phyloP scores from a whole-genome alignment of 208 protist species.

The Perkinsela sp. region DNA sequence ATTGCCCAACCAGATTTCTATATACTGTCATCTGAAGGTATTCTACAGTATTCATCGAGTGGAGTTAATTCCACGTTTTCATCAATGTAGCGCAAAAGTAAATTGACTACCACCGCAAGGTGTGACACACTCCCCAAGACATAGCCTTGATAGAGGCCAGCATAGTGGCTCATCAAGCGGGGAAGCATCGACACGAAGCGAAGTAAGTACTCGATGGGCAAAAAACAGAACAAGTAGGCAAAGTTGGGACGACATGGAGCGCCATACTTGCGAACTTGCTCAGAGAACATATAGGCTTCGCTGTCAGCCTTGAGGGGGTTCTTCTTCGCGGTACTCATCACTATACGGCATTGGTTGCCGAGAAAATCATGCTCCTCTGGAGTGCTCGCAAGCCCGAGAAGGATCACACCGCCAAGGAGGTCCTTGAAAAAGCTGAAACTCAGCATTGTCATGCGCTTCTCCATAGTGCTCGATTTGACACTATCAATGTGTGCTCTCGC shows the following conservation, averaged over 20 bases:
- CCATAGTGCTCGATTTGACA: not conserved
- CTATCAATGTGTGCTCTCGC: not conserved
- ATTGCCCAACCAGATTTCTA: too few relatives aligned
- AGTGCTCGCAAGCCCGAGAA: not conserved
- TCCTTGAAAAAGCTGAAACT: not conserved
- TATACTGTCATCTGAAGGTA: too few relatives aligned
- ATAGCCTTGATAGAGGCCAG: not conserved
- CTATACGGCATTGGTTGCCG: not conserved
- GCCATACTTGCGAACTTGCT: not conserved
- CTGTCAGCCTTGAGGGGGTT: not conserved
- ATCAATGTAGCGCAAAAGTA: not conserved
- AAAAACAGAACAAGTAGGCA: not conserved
- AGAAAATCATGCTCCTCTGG: not conserved
- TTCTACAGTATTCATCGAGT: not conserved
- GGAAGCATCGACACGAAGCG: not conserved
- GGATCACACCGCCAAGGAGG: not conserved
- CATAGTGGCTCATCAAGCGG: not conserved
- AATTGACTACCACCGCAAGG: not conserved
- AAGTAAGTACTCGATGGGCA: not conserved
- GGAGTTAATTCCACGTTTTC: not conserved
- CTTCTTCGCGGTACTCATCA: not conserved
- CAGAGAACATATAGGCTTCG: not conserved
- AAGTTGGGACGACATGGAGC: not conserved
- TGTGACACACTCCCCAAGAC: not conserved
- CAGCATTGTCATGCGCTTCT: not conserved